A percentile compares a stretch with the other conserved stretches of the same genome.
These are phyloP conservation scores for Trapa bicornis DNA, from an alignment of 345 rosid genomes.

Conservation along the genomic window DNA sequence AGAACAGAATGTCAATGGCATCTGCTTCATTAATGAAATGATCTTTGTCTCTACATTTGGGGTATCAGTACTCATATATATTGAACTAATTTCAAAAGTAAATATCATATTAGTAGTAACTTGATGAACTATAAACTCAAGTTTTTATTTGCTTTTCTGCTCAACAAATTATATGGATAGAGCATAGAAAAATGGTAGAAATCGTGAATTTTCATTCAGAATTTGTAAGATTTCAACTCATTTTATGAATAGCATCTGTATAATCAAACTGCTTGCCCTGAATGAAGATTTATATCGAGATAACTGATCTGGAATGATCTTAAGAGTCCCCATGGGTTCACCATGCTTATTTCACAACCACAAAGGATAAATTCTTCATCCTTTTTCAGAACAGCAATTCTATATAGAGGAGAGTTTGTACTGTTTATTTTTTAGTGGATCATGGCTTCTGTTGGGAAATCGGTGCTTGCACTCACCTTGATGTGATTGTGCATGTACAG, in stretches of 20 bases:
- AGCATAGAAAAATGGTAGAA: neutral
- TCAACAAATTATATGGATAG: no score
- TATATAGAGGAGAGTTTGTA: neutral
- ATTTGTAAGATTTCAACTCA: neutral
- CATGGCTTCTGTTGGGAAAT: neutral
- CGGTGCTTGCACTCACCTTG: neutral
- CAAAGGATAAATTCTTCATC: neutral
- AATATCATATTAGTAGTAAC: no score
- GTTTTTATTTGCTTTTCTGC: neutral
- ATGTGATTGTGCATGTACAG: conserved; percentile 23
- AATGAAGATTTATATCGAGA: neutral
- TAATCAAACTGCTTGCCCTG: neutral
- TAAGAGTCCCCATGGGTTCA: neutral
- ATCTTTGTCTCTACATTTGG: neutral
- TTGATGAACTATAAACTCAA: neutral
- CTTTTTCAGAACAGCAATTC: neutral
- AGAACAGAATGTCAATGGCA: neutral
- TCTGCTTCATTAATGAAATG: neutral
- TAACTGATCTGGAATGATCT: neutral
- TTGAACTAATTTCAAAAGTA: no score
- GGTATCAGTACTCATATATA: neutral
- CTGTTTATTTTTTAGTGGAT: neutral
- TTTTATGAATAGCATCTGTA: conserved; percentile 1
- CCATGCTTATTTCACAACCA: neutral
- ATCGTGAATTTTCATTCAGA: neutral